Percentiles rank a stretch among this genome's conserved stretches.
Conservation (phyloP, 139 green algal species). For the Gonium pectorale region DNA sequence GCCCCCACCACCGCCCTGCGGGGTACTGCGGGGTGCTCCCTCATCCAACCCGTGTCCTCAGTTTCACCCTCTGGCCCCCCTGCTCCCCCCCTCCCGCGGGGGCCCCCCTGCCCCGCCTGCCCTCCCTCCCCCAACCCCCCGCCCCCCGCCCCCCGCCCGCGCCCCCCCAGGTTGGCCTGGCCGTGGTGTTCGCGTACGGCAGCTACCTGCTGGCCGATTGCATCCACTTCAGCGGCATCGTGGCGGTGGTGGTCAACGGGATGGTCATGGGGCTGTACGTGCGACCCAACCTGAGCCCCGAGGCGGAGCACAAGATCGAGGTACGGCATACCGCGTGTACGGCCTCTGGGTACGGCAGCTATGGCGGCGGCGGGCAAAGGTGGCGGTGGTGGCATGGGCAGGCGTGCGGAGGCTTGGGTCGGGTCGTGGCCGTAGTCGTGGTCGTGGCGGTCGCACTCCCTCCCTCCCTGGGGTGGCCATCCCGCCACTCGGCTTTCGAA, state of each 20-base stretch:
- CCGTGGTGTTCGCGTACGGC: slow-evolving; percentile 66
- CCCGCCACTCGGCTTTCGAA: too few species aligned
- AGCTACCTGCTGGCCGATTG: slow-evolving; percentile 51
- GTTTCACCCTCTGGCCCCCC: background rate
- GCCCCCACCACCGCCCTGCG: too few species aligned
- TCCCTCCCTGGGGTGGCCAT: too few species aligned
- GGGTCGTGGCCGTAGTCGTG: too few species aligned
- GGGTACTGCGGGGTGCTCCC: too few species aligned
- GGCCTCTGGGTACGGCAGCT: too few species aligned
- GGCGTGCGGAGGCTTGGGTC: too few species aligned
- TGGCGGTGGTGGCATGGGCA: too few species aligned
- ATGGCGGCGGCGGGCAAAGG: too few species aligned
- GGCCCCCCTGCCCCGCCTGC: background rate
- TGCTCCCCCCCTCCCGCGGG: background rate
- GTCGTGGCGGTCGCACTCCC: too few species aligned
- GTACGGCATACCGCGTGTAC: background rate
- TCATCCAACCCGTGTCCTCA: too few species aligned
- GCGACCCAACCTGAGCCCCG: slow-evolving; percentile 63
- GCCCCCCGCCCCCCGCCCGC: background rate
- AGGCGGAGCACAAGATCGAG: slow-evolving; percentile 39
- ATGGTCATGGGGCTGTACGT: slow-evolving; percentile 74
- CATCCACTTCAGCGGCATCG: slow-evolving; percentile 65
- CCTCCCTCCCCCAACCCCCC: background rate
- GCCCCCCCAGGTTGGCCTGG: slow-evolving; percentile 53
- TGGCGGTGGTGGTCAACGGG: slow-evolving; percentile 82